These are phyloP conservation scores for Leccinum subgranulosum DNA, from an alignment of 768 basidiomycete species.

Conservation along the genomic window DNA sequence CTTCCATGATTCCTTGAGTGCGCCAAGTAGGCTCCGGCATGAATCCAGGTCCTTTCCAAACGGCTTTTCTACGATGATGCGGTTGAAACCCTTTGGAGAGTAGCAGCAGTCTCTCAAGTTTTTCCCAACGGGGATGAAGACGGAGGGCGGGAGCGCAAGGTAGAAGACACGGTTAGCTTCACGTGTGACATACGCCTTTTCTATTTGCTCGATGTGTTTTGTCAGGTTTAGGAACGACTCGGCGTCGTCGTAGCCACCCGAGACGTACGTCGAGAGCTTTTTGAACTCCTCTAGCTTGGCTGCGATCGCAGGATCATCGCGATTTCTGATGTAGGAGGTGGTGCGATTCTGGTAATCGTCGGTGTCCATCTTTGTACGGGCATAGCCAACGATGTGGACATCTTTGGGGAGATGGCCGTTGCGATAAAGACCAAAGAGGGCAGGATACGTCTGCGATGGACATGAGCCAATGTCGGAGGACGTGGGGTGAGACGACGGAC, in stretches of 20 bases:
- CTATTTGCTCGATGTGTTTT: constrained; percentile 73
- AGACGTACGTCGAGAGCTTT: constrained; percentile 70
- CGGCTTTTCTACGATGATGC: constrained; percentile 97
- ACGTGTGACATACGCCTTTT: constrained; percentile 60
- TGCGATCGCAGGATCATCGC: constrained; percentile 54
- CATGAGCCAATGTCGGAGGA: constrained; percentile 32
- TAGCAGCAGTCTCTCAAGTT: constrained; percentile 85
- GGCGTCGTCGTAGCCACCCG: constrained; percentile 86
- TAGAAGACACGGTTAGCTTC: constrained; percentile 88
- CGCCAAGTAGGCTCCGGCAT: constrained; percentile 69
- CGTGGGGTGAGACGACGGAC: constrained; percentile 34
- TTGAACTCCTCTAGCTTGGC: constrained; percentile 82
- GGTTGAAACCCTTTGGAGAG: constrained; percentile 66
- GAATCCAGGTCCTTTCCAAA: constrained; percentile 94
- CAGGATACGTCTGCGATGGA: constrained; percentile 79
- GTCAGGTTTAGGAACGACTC: constrained; percentile 76
- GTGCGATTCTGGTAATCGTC: constrained; percentile 83
- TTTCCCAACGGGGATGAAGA: constrained; percentile 87
- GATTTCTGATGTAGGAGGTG: constrained; percentile 81
- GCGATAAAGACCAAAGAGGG: constrained; percentile 85
- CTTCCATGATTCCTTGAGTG: constrained; percentile 84
- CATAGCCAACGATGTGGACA: constrained; percentile 93
- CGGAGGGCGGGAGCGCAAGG: constrained; percentile 94
- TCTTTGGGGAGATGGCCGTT: constrained; percentile 77
- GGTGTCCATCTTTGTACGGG: constrained; percentile 89